Evolutionary conservation across 1,139 yeast species (phyloP), one percentile per base, ranked within the genome.

Genomic region (Blastobotrys illinoisensis): DNA sequence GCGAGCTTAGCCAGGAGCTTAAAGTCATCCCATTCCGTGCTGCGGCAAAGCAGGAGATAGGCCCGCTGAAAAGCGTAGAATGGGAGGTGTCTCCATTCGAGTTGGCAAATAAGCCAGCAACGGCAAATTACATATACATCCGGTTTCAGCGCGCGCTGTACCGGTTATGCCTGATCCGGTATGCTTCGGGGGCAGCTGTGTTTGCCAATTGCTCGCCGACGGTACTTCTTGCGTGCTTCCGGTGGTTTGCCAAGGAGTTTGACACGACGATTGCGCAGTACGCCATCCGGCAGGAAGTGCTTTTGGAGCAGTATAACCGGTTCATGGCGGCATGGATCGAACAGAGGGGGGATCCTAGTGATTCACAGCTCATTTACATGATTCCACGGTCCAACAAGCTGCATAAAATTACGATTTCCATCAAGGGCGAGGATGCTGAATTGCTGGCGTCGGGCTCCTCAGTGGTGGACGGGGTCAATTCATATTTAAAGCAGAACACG

Each of bases 341-440:
- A n/a, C 21, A 44, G 9, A 14, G 44, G 16, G 45, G 47, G 14
- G 44, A 47, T 20, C 53, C 52, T 13, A 51, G 56, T n/a, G 58
- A 58, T 47, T 56, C 60, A 7, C 63, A 62, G 43, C 46, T 62
- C 47, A 53, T 62, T 1, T 61, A 57, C 51, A 47, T 47, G 13
- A 54, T 56, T 9, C 58, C 58, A 3, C 44, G 47, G 44, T 11
- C 19, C 7, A 23, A 21, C 16, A 53, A 47, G 16, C 52, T 63
- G 46, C 51, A 53, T 19, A 54, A 51, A 28, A 58, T 63, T 28
- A 58, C 65, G 11, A 36, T 64, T 7, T 54, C 54, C 13, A 21
- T 64, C 16, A 58, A 54, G 5, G 60, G 59, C 5, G 56, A 55
- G 21, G 65, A 64, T 49, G 44, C 57, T 1, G 14, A 26, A 5